phyloP scores from a whole-genome alignment of 768 basidiomycete genomes.

The Gymnopilus junonius region DNA sequence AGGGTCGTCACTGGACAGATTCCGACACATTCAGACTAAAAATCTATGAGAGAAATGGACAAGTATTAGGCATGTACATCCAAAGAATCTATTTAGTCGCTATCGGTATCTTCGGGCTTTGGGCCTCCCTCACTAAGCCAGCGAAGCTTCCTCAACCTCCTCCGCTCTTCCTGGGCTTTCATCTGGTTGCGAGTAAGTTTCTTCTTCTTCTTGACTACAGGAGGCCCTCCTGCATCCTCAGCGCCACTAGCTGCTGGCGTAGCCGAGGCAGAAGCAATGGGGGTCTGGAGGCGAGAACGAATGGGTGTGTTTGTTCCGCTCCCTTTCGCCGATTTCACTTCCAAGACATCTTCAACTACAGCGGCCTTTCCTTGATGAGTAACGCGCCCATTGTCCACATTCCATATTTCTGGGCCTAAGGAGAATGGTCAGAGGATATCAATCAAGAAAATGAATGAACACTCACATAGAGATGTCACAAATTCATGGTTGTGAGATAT shows the following conservation, averaged over 20 bases:
- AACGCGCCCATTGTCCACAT: conserved; percentile 85
- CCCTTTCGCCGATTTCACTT: conserved; percentile 69
- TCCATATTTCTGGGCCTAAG: conserved; percentile 91
- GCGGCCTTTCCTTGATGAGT: conserved; percentile 88
- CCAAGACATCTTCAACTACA: conserved; percentile 82
- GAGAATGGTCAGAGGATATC: conserved; percentile 4
- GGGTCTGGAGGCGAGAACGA: conserved; percentile 71
- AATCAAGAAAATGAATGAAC: conserved; percentile 5
- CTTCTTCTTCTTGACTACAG: conserved; percentile 76
- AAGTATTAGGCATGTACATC: neutral
- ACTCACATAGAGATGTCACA: conserved; percentile 79
- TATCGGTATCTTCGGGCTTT: conserved; percentile 84
- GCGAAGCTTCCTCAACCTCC: conserved; percentile 75
- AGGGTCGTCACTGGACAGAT: no score
- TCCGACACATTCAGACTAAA: no score
- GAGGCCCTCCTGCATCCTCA: conserved; percentile 53
- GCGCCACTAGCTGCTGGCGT: conserved; percentile 84
- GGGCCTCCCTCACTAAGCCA: conserved; percentile 87
- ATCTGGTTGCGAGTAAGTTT: conserved; percentile 88
- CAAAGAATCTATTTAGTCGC: conserved; percentile 42
- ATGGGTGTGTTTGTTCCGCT: conserved; percentile 75
- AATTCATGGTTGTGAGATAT: conserved; percentile 97
- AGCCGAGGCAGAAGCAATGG: conserved; percentile 67
- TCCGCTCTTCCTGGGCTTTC: conserved; percentile 88
- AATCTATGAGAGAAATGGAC: no score